Percentiles rank a stretch among this genome's conserved stretches.
Evolutionary conservation across 441 rosid species (phyloP).

Genomic region (Eutrema salsugineum): DNA sequence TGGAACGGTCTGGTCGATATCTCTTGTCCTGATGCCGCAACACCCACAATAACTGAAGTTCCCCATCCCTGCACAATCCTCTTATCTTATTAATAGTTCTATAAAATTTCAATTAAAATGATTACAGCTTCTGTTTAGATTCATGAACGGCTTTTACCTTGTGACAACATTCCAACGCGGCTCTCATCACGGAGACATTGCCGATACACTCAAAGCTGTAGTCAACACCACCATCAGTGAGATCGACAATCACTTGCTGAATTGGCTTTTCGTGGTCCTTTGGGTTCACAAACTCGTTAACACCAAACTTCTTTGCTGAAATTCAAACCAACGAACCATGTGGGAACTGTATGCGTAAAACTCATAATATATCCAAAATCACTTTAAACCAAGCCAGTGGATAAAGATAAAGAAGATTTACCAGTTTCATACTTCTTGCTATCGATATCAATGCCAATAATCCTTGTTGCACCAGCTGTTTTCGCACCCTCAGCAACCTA

Average conservation of each 20-base stretch:
- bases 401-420: slow-evolving; percentile 9
- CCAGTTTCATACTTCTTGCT: slow-evolving; percentile 72
- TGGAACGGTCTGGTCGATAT: slow-evolving; percentile 95
- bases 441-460: slow-evolving; percentile 91
- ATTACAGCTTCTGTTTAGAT: neutral
- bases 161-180: slow-evolving; percentile 97
- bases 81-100: neutral
- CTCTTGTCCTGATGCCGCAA: slow-evolving; percentile 99
- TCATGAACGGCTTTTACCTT: slow-evolving; percentile 49
- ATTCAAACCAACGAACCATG: slow-evolving; percentile 4
- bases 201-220: slow-evolving; percentile 97
- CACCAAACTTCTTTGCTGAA: slow-evolving; percentile 93
- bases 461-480: slow-evolving; percentile 86
- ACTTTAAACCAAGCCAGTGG: neutral
- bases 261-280: slow-evolving; percentile 89
- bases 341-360: neutral
- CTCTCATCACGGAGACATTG: slow-evolving; percentile 90
- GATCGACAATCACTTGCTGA: slow-evolving; percentile 83
- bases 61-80: slow-evolving; percentile 80
- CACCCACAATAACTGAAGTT: slow-evolving; percentile 91
- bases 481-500: slow-evolving; percentile 98
- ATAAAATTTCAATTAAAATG: neutral
- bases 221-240: slow-evolving; percentile 97
- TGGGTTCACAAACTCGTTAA: slow-evolving; percentile 92
- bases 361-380: neutral